A percentile compares a stretch with the other conserved stretches of the same genome.
phyloP scores from a whole-genome alignment of 2,329 filamentous ascomycete species.

The Teratosphaeria epicoccoides region DNA sequence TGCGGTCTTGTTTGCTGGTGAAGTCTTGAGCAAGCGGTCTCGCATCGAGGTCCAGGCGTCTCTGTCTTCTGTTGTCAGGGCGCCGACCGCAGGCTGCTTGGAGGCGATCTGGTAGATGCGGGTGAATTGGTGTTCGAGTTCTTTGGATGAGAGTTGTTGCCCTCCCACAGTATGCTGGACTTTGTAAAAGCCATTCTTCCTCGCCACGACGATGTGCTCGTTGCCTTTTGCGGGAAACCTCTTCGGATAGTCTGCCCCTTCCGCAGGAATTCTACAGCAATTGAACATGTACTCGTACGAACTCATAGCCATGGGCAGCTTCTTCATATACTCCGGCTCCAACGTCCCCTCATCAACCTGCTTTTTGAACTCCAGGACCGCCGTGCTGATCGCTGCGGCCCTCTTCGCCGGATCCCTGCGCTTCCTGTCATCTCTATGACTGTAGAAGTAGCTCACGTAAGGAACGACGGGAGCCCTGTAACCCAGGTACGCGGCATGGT shows the following conservation, averaged over 20 bases:
- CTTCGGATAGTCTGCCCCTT: constrained; percentile 68
- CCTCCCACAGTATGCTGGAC: constrained; percentile 70
- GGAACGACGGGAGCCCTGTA: constrained; percentile 95
- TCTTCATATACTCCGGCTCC: constrained; percentile 98
- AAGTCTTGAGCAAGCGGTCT: constrained; percentile 62
- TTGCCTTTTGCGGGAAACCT: constrained; percentile 68
- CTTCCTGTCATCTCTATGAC: constrained; percentile 83
- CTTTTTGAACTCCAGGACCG: constrained; percentile 86
- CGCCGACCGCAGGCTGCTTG: constrained; percentile 63
- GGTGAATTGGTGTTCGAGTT: constrained; percentile 83
- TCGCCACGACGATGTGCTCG: constrained; percentile 78
- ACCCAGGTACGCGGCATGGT: constrained; percentile 78
- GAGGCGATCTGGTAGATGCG: constrained; percentile 71
- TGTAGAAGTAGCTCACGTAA: constrained; percentile 99
- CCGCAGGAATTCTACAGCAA: constrained; percentile 70
- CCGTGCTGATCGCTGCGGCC: constrained; percentile 78
- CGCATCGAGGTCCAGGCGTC: constrained; percentile 82
- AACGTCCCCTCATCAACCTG: constrained; percentile 72
- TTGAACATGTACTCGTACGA: constrained; percentile 99
- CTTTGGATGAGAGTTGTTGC: constrained; percentile 73
- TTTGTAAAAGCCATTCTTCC: constrained; percentile 98
- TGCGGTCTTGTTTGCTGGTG: constrained; percentile 64
- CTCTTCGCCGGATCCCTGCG: constrained; percentile 83
- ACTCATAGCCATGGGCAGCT: constrained; percentile 94
- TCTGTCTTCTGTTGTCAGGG: constrained; percentile 82